Base-by-base conservation (phyloP, 768 basidiomycete genomes). In the Boletus subcaerulescens region DNA sequence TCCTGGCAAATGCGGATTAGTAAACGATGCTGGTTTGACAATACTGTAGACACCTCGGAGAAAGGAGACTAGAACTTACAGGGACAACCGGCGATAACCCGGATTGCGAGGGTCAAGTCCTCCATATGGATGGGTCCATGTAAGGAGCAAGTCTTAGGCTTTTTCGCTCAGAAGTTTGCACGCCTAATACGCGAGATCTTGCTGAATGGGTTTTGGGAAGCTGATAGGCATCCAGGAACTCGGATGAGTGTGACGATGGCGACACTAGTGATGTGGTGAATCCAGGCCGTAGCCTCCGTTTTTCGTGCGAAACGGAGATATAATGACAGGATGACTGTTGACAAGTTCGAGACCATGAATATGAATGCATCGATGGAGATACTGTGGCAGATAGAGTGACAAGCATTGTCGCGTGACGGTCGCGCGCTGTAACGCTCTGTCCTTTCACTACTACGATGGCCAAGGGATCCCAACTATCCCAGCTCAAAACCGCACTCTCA, bases 391-490 rank as follows among this genome's bases (percentile, higher is more conserved):
- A 22, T 24, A n/a, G n/a, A 4, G 52, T 56, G 53, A 56, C 55
- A 43, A 14, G 24, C 7, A 1, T 14, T 8, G 56, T 29, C n/a
- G 38, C 38, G 38, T 39, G 38, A 39, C 38, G 6, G 8, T 3
- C 17, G 35, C 4, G 35, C 17, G 33, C 0, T 35, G 59, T 60
- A 45, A 61, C 53, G 10, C 6, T 11, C 5, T 22, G 20, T 9
- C 7, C 5, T 10, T 24, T 4, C 20, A 7, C 36, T 8, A 18
- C 45, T 0, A 38, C 52, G 44, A 61, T 61, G 62, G 83, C 79
- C 42, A 92, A 88, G 66, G 87, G 89, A 60, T 97, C 95, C 1
- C 96, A 98, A 71, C 81, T 98, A 20, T 76, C 84, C 29, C 94
- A 98, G 74, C 86, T 98, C 59, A 97, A 96, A 67, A 78, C 86